Evolutionary conservation across 179 eudicot species (phyloP), one percentile per base, ranked within the genome.

Genomic region (Beta lomatogona): DNA sequence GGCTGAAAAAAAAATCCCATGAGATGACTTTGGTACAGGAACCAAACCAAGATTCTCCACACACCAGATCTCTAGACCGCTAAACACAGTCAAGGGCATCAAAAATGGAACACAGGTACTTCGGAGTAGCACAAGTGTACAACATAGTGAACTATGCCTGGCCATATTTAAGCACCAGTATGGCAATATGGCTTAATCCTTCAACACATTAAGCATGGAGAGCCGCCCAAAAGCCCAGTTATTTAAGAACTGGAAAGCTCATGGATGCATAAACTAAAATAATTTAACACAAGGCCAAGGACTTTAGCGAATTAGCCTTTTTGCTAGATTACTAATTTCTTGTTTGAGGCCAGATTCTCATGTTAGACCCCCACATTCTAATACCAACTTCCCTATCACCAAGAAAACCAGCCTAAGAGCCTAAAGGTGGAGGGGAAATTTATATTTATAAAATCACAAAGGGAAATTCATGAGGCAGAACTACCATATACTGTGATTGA

Each of bases 31-130:
- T 77, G 92, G 93, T 46, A 91, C 87, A 28, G 86, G 86, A 78
- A 89, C 91, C 88, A 90, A 82, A 75, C 58, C 80, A 16, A 85
- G 87, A 80, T 88, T 88, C 82, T 86, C 89, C n/a, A 85, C 53
- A 65, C 92, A 88, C 93, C 93, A 91, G 65, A 91, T 86, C 82
- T 89, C 92, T 52, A 88, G 77, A 65, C 91, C 92, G 71, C 93
- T 89, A 65, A 69, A 81, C 6, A 65, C 54, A 48, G 85, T 83
- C 61, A 83, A 83, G 84, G 82, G 70, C 48, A 79, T 64, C 13
- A 50, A 45, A 36, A 73, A 55, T 22, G 54, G 22, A 25, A 36
- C 41, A 36, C 72, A 31, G 28, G 22, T 25, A 28, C n/a, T 41
- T 31, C 16, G 11, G 41, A 65, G 15, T 18, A 64, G 18, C 69